These are phyloP conservation scores for Adansonia gregorii DNA, from an alignment of 441 rosid species.

Conservation along the genomic window DNA sequence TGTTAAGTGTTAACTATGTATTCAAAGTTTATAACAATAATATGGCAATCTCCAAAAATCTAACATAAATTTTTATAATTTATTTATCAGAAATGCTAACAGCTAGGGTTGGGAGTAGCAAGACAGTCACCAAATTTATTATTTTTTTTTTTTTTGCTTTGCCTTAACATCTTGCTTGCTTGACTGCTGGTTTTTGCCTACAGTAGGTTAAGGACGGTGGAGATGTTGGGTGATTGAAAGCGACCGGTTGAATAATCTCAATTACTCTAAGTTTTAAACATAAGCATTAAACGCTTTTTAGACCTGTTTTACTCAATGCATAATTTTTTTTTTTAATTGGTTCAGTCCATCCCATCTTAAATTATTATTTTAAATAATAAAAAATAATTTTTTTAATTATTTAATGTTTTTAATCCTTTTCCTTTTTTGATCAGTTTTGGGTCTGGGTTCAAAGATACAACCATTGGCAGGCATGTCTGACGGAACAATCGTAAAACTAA, in stretches of 20 bases:
- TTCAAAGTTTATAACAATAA: neutral
- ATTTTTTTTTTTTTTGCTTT: constrained; percentile 35
- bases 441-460: neutral
- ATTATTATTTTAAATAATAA: too few species aligned
- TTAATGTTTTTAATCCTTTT: too few species aligned
- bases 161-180: constrained; percentile 40
- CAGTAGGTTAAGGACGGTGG: constrained; percentile 23
- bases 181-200: constrained; percentile 32
- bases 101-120: neutral
- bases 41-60: neutral
- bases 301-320: neutral
- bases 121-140: constrained; percentile 18
- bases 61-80: neutral
- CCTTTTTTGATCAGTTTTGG: neutral
- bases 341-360: too few species aligned
- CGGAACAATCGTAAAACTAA: too few species aligned
- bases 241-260: constrained; percentile 27
- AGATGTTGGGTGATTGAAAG: constrained; percentile 45
- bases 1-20: neutral
- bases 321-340: too few species aligned
- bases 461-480: neutral
- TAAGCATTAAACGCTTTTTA: neutral
- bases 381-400: too few species aligned
- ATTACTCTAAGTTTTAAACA: neutral
- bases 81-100: neutral